These are phyloP conservation scores for Spergularia bocconei DNA, from an alignment of 148 eudicot genomes.

Conservation along the genomic window DNA sequence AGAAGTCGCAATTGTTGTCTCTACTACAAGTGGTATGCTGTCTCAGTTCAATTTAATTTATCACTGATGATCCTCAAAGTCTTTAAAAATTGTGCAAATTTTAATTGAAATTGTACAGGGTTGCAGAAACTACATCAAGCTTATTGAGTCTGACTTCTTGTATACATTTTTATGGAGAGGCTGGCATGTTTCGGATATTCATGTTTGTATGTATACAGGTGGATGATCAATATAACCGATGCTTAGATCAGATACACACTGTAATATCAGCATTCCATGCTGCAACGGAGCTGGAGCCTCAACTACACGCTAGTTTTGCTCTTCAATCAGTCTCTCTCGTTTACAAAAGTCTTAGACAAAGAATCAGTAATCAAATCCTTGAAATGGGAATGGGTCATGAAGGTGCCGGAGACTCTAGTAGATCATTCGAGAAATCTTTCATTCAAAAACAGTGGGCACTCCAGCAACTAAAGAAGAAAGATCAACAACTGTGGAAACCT, in stretches of 20 bases:
- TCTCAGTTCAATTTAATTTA: too few species aligned
- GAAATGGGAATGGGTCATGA: constrained; percentile 37
- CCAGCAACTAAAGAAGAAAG: constrained; percentile 72
- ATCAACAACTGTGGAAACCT: constrained; percentile 86
- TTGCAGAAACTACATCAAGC: too few species aligned
- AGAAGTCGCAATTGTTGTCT: constrained; percentile 62
- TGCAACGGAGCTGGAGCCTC: constrained; percentile 81
- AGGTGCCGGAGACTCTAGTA: constrained; percentile 29
- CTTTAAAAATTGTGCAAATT: too few species aligned
- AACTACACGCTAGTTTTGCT: constrained; percentile 55
- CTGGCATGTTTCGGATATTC: not conserved
- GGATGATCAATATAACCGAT: constrained; percentile 69
- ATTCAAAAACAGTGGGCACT: constrained; percentile 89
- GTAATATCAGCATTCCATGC: constrained; percentile 84
- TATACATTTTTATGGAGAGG: too few species aligned
- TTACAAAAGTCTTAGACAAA: constrained; percentile 72
- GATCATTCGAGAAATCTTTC: constrained; percentile 58
- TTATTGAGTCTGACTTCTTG: too few species aligned
- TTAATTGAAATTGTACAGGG: too few species aligned
- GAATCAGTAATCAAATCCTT: constrained; percentile 72
- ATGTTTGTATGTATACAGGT: constrained; percentile 37
- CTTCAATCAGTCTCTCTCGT: constrained; percentile 55
- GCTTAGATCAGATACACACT: constrained; percentile 80
- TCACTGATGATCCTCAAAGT: too few species aligned
- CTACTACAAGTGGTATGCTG: constrained; percentile 72